These are phyloP conservation scores for Cornus controversa DNA, from an alignment of 148 eudicot genomes.

Conservation along the genomic window DNA sequence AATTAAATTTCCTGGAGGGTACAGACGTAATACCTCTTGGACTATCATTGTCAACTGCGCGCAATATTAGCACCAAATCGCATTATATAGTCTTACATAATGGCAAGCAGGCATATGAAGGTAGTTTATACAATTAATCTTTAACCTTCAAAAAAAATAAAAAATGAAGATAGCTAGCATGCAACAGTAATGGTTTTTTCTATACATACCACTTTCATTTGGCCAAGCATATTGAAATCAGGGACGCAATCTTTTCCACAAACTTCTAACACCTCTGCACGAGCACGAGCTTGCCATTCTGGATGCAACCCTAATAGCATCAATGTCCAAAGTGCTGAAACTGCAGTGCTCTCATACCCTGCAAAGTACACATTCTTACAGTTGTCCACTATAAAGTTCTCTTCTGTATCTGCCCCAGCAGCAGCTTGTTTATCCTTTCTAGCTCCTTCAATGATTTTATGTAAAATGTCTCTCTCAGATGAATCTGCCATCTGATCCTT, in stretches of 20 bases:
- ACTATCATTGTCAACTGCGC: neutral
- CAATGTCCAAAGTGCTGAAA: slow-evolving; percentile 54
- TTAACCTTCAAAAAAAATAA: too few species aligned
- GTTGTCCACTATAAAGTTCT: slow-evolving; percentile 58
- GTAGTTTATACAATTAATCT: too few species aligned
- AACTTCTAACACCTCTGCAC: slow-evolving; percentile 43
- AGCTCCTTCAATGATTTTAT: slow-evolving; percentile 51
- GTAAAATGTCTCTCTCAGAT: slow-evolving; percentile 51
- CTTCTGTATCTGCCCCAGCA: slow-evolving; percentile 20
- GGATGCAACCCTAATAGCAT: slow-evolving; percentile 51
- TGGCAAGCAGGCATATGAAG: too few species aligned
- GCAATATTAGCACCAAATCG: too few species aligned
- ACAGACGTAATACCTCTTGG: neutral
- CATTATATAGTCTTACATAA: too few species aligned
- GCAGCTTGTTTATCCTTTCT: slow-evolving; percentile 21
- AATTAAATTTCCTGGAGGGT: neutral
- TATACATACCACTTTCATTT: slow-evolving; percentile 49
- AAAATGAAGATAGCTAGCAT: too few species aligned
- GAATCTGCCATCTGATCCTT: slow-evolving; percentile 31
- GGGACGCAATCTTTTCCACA: slow-evolving; percentile 27
- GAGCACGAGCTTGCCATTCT: slow-evolving; percentile 64
- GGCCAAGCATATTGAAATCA: slow-evolving; percentile 32
- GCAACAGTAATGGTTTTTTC: too few species aligned
- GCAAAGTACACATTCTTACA: slow-evolving; percentile 69
- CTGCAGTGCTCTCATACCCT: slow-evolving; percentile 64